These are phyloP conservation scores for Tetragonia tetragonoides DNA, from an alignment of 148 eudicot species.

Conservation along the genomic window DNA sequence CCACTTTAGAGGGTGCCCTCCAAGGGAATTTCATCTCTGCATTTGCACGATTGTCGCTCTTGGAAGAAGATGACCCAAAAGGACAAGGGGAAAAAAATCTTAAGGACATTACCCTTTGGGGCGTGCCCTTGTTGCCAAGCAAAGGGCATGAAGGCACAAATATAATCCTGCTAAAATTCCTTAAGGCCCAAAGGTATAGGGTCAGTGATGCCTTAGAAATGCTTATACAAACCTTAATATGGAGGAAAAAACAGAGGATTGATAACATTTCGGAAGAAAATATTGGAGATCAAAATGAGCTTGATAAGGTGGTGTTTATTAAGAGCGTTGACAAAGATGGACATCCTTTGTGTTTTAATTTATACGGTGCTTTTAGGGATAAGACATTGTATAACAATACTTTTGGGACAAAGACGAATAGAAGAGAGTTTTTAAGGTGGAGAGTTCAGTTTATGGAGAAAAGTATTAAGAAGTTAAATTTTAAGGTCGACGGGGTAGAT, in stretches of 20 bases:
- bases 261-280: constrained; percentile 41
- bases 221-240: constrained; percentile 51
- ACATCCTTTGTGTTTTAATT: constrained; percentile 55
- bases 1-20: constrained; percentile 58
- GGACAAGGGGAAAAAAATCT: constrained; percentile 21
- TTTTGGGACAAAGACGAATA: constrained; percentile 38
- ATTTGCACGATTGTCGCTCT: constrained; percentile 7
- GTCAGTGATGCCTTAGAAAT: constrained; percentile 56
- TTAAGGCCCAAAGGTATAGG: constrained; percentile 53
- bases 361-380: constrained; percentile 46
- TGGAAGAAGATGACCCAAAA: constrained; percentile 4
- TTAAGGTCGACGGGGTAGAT: constrained; percentile 43
- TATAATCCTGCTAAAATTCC: constrained; percentile 51
- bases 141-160: constrained; percentile 55
- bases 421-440: constrained; percentile 62
- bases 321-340: constrained; percentile 58
- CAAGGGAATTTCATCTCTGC: constrained; percentile 8
- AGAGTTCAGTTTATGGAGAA: constrained; percentile 64
- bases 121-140: constrained; percentile 74
- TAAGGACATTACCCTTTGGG: constrained; percentile 60
- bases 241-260: constrained; percentile 48
- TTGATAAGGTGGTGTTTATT: constrained; percentile 32
- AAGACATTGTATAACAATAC: constrained; percentile 30
- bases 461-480: constrained; percentile 45
- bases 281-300: constrained; percentile 24